These are phyloP conservation scores for Wilhelminamyces savonicus DNA, from an alignment of 805 yeast species.

Conservation along the genomic window DNA sequence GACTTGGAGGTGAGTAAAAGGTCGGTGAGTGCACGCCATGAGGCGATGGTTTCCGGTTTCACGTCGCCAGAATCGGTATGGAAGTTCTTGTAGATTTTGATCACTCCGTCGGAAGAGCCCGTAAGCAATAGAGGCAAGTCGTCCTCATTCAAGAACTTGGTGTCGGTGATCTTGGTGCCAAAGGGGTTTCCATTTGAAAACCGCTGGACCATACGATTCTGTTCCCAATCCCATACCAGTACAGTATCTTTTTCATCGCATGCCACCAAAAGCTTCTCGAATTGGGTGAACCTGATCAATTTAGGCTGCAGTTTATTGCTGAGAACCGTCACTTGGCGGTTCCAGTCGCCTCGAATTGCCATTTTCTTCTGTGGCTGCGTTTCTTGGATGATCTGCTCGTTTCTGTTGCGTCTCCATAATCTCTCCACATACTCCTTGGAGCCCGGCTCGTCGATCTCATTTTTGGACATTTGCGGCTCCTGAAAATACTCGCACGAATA, in stretches of 20 bases:
- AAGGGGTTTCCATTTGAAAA: constrained; percentile 81
- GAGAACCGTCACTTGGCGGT: constrained; percentile 47
- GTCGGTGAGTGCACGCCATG: constrained; percentile 93
- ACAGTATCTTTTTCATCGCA: constrained; percentile 81
- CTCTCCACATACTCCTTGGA: constrained; percentile 76
- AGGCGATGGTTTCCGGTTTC: constrained; percentile 57
- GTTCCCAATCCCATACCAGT: constrained; percentile 84
- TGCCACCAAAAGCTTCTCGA: constrained; percentile 75
- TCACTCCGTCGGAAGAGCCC: constrained; percentile 93
- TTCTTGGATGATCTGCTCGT: constrained; percentile 77
- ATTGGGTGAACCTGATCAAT: constrained; percentile 76
- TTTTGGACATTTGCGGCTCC: constrained; percentile 87
- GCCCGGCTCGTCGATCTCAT: constrained; percentile 88
- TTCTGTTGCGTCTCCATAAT: constrained; percentile 85
- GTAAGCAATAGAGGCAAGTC: constrained; percentile 79
- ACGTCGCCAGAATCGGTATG: constrained; percentile 33
- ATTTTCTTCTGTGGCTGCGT: constrained; percentile 87
- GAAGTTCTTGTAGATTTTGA: constrained; percentile 76
- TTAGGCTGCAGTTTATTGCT: constrained; percentile 79
- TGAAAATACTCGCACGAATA: constrained; percentile 88
- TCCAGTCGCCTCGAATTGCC: constrained; percentile 85
- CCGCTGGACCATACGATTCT: constrained; percentile 48
- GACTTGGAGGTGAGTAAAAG: constrained; percentile 73
- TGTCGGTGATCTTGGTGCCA: constrained; percentile 84
- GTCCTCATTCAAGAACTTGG: constrained; percentile 85